Percentiles rank a stretch among this genome's conserved stretches.
phyloP scores from a whole-genome alignment of 352 stramenopile genomes.

The Phytophthora sp. region DNA sequence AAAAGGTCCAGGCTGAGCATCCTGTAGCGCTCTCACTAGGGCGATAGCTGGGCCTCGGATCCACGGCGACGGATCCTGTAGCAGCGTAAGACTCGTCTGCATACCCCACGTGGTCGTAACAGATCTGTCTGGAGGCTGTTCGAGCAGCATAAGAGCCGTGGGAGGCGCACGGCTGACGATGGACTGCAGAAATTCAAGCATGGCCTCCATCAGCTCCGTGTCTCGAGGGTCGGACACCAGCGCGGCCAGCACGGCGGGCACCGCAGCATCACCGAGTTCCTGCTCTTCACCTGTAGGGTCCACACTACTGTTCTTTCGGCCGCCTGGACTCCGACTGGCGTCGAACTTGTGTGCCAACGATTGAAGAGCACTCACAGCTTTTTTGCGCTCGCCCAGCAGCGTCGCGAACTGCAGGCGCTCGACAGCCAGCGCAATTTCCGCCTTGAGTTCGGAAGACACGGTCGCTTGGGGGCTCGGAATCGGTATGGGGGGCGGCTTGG shows the following conservation, averaged over 20 bases:
- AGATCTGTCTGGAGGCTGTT: slow-evolving; percentile 16
- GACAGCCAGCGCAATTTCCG: slow-evolving; percentile 59
- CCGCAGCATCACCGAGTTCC: slow-evolving; percentile 44
- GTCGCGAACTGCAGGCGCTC: slow-evolving; percentile 79
- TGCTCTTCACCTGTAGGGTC: slow-evolving; percentile 43
- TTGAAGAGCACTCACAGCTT: slow-evolving; percentile 55
- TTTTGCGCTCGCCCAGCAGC: slow-evolving; percentile 77
- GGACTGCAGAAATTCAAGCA: slow-evolving; percentile 76
- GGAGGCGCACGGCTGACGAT: slow-evolving; percentile 49
- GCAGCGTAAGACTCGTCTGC: slow-evolving; percentile 67
- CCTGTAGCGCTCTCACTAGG: slow-evolving; percentile 65
- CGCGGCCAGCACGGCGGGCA: slow-evolving; percentile 63
- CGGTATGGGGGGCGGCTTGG: not conserved
- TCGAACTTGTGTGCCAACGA: slow-evolving; percentile 41
- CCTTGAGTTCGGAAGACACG: slow-evolving; percentile 6
- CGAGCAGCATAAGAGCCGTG: slow-evolving; percentile 49
- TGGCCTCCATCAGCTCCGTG: slow-evolving; percentile 86
- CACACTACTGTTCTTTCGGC: slow-evolving; percentile 5
- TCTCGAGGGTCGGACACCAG: slow-evolving; percentile 78
- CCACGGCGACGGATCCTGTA: slow-evolving; percentile 83
- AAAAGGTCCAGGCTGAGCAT: slow-evolving; percentile 56
- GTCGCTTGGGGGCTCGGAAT: not conserved
- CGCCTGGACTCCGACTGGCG: not conserved
- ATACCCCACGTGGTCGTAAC: slow-evolving; percentile 48
- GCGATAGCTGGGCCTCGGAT: slow-evolving; percentile 74